phyloP scores from a whole-genome alignment of 1,284 basidiomycete genomes.

The Ceratobasidium sp. region DNA sequence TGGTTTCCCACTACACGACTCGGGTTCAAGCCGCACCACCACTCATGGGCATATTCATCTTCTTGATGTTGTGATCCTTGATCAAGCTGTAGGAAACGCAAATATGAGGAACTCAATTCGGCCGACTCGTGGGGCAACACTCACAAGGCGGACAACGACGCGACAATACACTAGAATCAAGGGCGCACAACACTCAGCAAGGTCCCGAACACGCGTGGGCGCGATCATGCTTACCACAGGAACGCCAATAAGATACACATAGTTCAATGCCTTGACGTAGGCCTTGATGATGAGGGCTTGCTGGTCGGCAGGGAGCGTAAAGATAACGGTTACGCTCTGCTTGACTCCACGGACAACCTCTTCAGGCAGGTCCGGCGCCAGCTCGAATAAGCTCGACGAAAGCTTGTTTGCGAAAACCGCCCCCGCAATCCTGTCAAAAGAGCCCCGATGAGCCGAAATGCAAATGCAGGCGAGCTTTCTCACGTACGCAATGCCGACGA shows the following conservation, averaged over 20 bases:
- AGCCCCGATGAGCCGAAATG: neutral
- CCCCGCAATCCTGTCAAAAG: constrained; percentile 55
- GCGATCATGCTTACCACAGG: constrained; percentile 50
- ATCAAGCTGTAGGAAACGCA: constrained; percentile 26
- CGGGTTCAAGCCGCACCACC: constrained; percentile 45
- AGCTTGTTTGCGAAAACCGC: constrained; percentile 55
- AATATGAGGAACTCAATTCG: constrained; percentile 9
- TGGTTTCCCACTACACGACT: neutral
- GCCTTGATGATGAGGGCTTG: constrained; percentile 56
- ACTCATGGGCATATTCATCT: constrained; percentile 51
- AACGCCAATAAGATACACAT: constrained; percentile 58
- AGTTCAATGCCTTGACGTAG: constrained; percentile 57
- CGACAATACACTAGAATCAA: constrained; percentile 50
- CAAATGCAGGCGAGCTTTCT: neutral
- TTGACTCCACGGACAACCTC: constrained; percentile 47
- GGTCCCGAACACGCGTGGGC: neutral
- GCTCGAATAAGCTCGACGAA: constrained; percentile 48
- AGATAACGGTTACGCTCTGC: constrained; percentile 49
- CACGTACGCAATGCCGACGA: constrained; percentile 50
- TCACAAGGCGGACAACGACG: constrained; percentile 53
- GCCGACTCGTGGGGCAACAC: constrained; percentile 10
- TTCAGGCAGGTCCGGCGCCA: constrained; percentile 49
- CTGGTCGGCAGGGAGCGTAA: constrained; percentile 51
- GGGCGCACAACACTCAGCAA: constrained; percentile 1
- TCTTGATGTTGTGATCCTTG: constrained; percentile 57